Conservation (phyloP, 169 alveolate genomes). For the Eimeria acervulina region DNA sequence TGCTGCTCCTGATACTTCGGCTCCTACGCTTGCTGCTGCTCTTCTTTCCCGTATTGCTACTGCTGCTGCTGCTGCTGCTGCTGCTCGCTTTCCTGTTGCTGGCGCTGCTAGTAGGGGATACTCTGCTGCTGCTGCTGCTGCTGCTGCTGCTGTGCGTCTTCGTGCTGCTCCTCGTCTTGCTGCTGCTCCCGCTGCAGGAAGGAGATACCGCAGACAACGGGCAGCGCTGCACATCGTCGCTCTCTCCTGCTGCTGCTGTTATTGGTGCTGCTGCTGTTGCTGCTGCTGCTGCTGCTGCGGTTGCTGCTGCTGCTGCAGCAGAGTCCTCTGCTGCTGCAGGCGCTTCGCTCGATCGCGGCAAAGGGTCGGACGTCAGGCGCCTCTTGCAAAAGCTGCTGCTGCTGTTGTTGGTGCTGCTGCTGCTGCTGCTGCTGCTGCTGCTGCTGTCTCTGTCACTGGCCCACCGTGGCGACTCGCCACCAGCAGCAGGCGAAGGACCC, state of each 20-base stretch:
- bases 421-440: conserved; percentile 10
- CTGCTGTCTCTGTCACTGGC: not conserved
- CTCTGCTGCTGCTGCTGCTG: conserved; percentile 41
- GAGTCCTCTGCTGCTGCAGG: too few relatives aligned
- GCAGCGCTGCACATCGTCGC: not conserved
- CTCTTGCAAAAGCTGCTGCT: not conserved
- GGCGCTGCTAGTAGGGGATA: conserved; percentile 5
- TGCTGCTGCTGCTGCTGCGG: not conserved
- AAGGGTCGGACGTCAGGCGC: not conserved
- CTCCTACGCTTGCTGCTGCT: conserved; percentile 42
- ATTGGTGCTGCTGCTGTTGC: conserved; percentile 30
- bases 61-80: conserved; percentile 51
- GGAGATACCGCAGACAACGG: not conserved
- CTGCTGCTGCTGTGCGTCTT: too few relatives aligned
- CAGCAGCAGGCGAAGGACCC: not conserved
- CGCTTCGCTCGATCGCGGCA: not conserved
- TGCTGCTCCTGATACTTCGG: conserved; percentile 46
- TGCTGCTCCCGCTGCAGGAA: not conserved
- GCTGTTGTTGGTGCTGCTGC: conserved; percentile 20
- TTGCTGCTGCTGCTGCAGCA: too few relatives aligned
- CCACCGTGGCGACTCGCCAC: not conserved
- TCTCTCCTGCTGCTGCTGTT: not conserved
- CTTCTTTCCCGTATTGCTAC: conserved; percentile 3
- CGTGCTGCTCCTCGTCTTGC: too few relatives aligned
- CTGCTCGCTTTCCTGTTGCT: conserved; percentile 20